A percentile compares a stretch with the other conserved stretches of the same genome.
These are phyloP conservation scores for Peribolospora kevripleyi DNA, from an alignment of 768 basidiomycete species.

Conservation along the genomic window DNA sequence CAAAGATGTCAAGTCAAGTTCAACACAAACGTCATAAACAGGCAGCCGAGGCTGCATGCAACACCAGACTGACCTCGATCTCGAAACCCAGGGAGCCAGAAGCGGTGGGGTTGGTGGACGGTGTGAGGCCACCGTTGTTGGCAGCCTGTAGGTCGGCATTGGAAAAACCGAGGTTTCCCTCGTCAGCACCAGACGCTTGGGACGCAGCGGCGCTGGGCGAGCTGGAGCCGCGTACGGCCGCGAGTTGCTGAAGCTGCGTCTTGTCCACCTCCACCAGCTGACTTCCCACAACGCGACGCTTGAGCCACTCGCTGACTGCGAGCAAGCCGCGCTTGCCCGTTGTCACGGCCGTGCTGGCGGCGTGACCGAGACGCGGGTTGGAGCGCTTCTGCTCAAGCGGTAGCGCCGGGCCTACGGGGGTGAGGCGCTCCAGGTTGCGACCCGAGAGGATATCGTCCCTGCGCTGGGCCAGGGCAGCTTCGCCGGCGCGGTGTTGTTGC, in stretches of 20 bases:
- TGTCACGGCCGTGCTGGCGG: neutral
- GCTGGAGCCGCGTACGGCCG: neutral
- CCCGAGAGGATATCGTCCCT: slow-evolving; percentile 1
- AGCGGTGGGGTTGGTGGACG: slow-evolving; percentile 23
- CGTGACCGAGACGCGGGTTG: slow-evolving; percentile 2
- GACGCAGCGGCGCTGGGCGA: slow-evolving; percentile 3
- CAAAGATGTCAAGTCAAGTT: slow-evolving; percentile 13
- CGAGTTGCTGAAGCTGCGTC: neutral
- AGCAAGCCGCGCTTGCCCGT: neutral
- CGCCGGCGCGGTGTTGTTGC: slow-evolving; percentile 3
- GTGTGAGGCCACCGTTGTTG: slow-evolving; percentile 22
- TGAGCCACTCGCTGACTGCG: slow-evolving; percentile 1
- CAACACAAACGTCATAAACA: neutral
- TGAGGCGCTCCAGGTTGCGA: slow-evolving; percentile 23
- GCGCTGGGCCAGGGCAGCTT: slow-evolving; percentile 13
- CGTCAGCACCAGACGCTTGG: neutral
- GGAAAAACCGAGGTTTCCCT: slow-evolving; percentile 19
- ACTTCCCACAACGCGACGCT: slow-evolving; percentile 1
- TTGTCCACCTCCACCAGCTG: slow-evolving; percentile 2
- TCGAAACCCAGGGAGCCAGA: slow-evolving; percentile 39
- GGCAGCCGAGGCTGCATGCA: no score
- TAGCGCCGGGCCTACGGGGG: slow-evolving; percentile 15
- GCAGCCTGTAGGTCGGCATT: slow-evolving; percentile 20
- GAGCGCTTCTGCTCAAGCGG: slow-evolving; percentile 1
- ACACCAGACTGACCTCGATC: slow-evolving; percentile 29